A percentile compares a stretch with the other conserved stretches of the same genome.
phyloP scores from a whole-genome alignment of 768 basidiomycete species.

The Amanita exitialis region DNA sequence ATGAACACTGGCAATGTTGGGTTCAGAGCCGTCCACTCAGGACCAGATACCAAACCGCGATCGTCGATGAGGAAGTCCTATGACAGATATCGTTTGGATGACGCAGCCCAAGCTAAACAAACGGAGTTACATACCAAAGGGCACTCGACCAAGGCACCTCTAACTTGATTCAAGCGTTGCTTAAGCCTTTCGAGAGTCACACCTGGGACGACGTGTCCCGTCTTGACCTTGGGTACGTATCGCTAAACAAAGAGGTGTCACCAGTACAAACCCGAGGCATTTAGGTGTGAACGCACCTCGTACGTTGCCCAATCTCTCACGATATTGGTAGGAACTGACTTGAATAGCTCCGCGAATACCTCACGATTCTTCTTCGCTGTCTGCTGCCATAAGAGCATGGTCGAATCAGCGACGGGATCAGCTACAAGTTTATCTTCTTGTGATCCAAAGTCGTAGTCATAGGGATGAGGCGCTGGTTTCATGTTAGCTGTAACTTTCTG shows the following conservation, averaged over 20 bases:
- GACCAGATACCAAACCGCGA: conserved; percentile 55
- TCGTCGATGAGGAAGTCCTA: conserved; percentile 85
- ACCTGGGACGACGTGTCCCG: conserved; percentile 71
- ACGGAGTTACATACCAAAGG: conserved; percentile 43
- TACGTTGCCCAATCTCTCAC: conserved; percentile 75
- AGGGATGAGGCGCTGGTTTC: conserved; percentile 67
- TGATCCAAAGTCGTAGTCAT: conserved; percentile 52
- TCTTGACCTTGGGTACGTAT: conserved; percentile 68
- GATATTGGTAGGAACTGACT: conserved; percentile 77
- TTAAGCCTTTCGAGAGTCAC: conserved; percentile 65
- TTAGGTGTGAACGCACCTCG: conserved; percentile 35
- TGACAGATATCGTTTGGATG: conserved; percentile 5
- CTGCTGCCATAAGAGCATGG: conserved; percentile 47
- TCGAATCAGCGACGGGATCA: conserved; percentile 66
- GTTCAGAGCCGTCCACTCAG: conserved; percentile 67
- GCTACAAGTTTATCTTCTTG: conserved; percentile 58
- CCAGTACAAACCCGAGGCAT: conserved; percentile 1
- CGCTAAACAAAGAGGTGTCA: conserved; percentile 27
- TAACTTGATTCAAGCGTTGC: conserved; percentile 57
- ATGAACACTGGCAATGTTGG: conserved; percentile 77
- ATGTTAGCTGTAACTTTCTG: conserved; percentile 49
- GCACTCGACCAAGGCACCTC: conserved; percentile 66
- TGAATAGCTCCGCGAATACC: conserved; percentile 80
- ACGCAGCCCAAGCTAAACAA: neutral
- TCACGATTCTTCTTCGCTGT: conserved; percentile 78